These are phyloP conservation scores for Verticillium tricorpus DNA, from an alignment of 2,329 filamentous ascomycete species.

Conservation along the genomic window DNA sequence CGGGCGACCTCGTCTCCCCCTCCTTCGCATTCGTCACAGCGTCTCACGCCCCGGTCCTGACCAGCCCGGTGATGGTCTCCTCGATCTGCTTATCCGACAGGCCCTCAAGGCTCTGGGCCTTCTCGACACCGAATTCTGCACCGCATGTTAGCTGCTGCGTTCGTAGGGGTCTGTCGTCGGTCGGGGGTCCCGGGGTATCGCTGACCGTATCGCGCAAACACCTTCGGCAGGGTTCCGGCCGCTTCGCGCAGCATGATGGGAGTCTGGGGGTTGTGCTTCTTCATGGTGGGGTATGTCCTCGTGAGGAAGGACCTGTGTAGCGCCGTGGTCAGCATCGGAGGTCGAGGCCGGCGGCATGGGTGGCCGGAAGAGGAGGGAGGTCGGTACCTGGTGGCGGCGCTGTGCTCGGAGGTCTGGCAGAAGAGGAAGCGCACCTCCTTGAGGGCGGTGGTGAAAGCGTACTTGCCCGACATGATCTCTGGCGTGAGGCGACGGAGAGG, in stretches of 20 bases:
- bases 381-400: conserved; percentile 75
- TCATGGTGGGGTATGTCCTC: conserved; percentile 95
- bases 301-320: conserved; percentile 74
- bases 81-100: conserved; percentile 59
- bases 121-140: conserved; percentile 52
- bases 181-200: neutral
- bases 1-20: neutral
- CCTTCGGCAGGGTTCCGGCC: conserved; percentile 72
- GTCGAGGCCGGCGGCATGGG: too few relatives aligned
- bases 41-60: conserved; percentile 30
- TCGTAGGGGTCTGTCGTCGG: neutral
- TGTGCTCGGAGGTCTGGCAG: conserved; percentile 90
- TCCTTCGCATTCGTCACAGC: neutral
- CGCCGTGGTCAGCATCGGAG: neutral
- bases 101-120: conserved; percentile 53
- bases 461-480: conserved; percentile 76
- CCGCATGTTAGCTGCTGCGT: neutral
- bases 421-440: conserved; percentile 97
- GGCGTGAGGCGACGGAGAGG: neutral
- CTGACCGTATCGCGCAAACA: conserved; percentile 91
- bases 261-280: conserved; percentile 93
- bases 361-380: neutral
- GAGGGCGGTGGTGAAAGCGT: conserved; percentile 81
- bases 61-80: conserved; percentile 50
- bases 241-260: conserved; percentile 96